Base-by-base conservation (phyloP, 768 basidiomycete species). In the Mycena venus region DNA sequence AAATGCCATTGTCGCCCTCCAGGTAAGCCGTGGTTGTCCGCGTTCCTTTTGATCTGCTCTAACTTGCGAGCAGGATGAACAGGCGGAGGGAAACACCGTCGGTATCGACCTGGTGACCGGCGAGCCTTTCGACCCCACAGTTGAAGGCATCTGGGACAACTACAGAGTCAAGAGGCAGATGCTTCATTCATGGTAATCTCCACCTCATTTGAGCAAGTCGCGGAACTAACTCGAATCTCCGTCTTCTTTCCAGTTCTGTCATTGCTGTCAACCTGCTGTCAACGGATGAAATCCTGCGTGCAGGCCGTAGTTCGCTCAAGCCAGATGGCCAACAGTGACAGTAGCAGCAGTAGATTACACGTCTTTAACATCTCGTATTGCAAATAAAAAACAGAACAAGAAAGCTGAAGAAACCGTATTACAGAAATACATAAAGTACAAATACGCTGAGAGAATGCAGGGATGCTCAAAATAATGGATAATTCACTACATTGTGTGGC, bases 121-220 rank as follows among this genome's bases (percentile, higher is more conserved):
- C 63, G 96, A 98, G 83, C 97, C 98, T 1, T 95, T 98, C 80
- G 98, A 99, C 80, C 98, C 98, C 25, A 95, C 95, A 12, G 93
- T 96, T 7, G 95, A 97, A 81, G 98, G 98, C 42, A 93, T 99
- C 31, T 99, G 97, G 97, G 98, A 99, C 82, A 99, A 99, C 85
- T 99, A 98, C 82, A 89, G 98, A 77, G 98, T 99, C 73, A 99
- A 99, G 88, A 89, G 98, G 73, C 98, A 99, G 82, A 98, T 99
- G 96, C 85, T 99, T 56, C 97, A 99, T 81, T 98, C 96, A 80
- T 96, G 95, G 96, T 97, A 78, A 81, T 92, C 86, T 23, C 58
- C 44, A 53, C 58, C 15, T 25, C 10, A 8, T 1, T 42, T 27
- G 32, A 27, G 25, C 25, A 21, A 31, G 8, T 17, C n/a, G 15